Evolutionary conservation across 1,139 yeast genomes (phyloP).

Genomic region (Candida tunisiensis): DNA sequence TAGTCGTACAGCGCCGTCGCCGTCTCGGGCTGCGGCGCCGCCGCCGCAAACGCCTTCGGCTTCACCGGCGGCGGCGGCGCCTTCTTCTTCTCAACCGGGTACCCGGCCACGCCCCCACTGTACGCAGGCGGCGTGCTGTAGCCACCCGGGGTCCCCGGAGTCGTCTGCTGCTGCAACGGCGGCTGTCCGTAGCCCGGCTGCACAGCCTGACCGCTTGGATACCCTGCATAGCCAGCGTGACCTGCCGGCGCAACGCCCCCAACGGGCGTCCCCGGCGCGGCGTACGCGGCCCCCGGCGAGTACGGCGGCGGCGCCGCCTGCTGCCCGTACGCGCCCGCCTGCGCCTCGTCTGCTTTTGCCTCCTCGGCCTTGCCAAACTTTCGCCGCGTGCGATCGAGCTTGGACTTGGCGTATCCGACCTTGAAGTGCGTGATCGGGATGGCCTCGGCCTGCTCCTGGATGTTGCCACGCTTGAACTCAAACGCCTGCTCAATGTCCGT

Average conservation of each 20-base stretch:
- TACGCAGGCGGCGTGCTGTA: constrained; percentile 4
- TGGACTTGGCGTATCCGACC: constrained; percentile 71
- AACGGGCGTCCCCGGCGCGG: constrained; percentile 8
- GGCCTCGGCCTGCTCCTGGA: constrained; percentile 78
- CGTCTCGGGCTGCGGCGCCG: constrained; percentile 27
- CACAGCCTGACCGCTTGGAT: constrained; percentile 1
- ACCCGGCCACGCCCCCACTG: too few species aligned
- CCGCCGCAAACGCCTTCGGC: constrained; percentile 9
- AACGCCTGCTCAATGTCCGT: constrained; percentile 76
- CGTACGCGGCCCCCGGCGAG: constrained; percentile 9
- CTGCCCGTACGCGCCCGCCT: constrained; percentile 10
- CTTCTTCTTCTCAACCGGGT: constrained; percentile 9
- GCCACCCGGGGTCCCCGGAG: constrained; percentile 6
- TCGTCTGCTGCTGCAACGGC: constrained; percentile 1
- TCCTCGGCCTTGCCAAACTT: constrained; percentile 40
- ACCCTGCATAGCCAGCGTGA: not conserved
- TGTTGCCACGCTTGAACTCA: constrained; percentile 65
- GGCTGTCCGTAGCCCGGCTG: constrained; percentile 4
- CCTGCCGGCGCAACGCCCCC: constrained; percentile 15
- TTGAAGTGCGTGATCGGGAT: constrained; percentile 81
- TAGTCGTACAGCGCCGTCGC: constrained; percentile 70
- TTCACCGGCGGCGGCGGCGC: constrained; percentile 25
- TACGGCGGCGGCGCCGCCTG: constrained; percentile 15
- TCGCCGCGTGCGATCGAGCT: constrained; percentile 67
- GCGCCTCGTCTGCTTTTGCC: constrained; percentile 23